Evolutionary conservation across 371 early-diverging fungal species (phyloP).

Genomic region (Actinomortierella wolfii): DNA sequence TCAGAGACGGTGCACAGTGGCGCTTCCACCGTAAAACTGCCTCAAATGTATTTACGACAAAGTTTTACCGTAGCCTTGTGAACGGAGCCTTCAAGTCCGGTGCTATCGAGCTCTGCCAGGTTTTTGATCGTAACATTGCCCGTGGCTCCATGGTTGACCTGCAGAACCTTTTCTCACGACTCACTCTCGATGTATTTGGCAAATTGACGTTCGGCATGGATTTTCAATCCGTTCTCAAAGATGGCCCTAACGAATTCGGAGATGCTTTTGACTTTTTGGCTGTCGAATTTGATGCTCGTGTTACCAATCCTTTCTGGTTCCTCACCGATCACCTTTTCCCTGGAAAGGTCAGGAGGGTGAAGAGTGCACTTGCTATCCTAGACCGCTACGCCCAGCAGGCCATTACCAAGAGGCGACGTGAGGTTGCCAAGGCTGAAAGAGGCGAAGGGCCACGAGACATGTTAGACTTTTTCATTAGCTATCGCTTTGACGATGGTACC

Average conservation of each 20-base stretch:
- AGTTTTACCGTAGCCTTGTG: constrained; percentile 66
- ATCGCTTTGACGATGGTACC: constrained; percentile 55
- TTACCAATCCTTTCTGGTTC: constrained; percentile 32
- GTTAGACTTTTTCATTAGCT: constrained; percentile 61
- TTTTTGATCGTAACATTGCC: constrained; percentile 10
- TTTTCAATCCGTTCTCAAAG: constrained; percentile 6
- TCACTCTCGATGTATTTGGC: constrained; percentile 37
- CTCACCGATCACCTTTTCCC: constrained; percentile 26
- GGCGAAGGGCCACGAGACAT: constrained; percentile 51
- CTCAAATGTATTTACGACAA: constrained; percentile 69
- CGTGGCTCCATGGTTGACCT: constrained; percentile 12
- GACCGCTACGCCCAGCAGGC: constrained; percentile 54
- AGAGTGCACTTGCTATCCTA: constrained; percentile 35
- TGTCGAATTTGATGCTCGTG: constrained; percentile 19
- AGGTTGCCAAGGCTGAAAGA: constrained; percentile 44
- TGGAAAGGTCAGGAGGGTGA: constrained; percentile 11
- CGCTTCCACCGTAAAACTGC: constrained; percentile 69
- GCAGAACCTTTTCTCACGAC: constrained; percentile 22
- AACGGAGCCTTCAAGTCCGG: constrained; percentile 17
- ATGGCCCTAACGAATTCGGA: constrained; percentile 32
- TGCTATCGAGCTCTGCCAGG: constrained; percentile 15
- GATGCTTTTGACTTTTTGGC: constrained; percentile 38
- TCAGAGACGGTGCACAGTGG: constrained; percentile 57
- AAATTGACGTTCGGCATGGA: constrained; percentile 38
- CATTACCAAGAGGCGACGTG: constrained; percentile 47